Percentiles rank a stretch among this genome's conserved stretches.
Evolutionary conservation across 73 alveolate genomes (phyloP).

Genomic region (Uronychia binucleata): DNA sequence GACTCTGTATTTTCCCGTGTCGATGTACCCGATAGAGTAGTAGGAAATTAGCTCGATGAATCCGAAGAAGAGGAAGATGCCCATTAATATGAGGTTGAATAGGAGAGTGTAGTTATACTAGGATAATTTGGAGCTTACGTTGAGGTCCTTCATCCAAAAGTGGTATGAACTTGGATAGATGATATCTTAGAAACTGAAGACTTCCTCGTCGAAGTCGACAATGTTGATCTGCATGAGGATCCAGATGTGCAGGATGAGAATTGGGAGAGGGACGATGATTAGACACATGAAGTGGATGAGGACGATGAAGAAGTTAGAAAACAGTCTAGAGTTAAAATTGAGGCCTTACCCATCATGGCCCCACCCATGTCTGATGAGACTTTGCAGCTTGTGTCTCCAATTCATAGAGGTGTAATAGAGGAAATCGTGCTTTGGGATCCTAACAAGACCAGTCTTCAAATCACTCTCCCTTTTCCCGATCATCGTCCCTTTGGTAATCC

Average conservation of each 20-base stretch:
- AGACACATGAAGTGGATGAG: neutral
- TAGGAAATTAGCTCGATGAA: slow-evolving; percentile 19
- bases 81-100: neutral
- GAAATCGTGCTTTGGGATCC: neutral
- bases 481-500: slow-evolving; percentile 1
- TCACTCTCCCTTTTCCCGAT: neutral
- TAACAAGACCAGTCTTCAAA: neutral
- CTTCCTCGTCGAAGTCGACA: neutral
- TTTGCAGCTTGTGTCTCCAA: neutral
- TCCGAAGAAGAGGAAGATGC: neutral
- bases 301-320: neutral
- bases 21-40: slow-evolving; percentile 4
- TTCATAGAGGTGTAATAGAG: neutral
- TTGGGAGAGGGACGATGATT: slow-evolving; percentile 1
- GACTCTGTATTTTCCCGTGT: slow-evolving; percentile 18
- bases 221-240: neutral
- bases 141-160: slow-evolving; percentile 16
- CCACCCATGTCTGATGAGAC: neutral
- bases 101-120: neutral
- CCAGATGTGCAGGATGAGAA: neutral
- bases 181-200: neutral
- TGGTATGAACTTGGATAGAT: neutral
- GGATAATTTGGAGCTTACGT: neutral
- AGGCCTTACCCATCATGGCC: neutral
- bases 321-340: neutral